Conservation (phyloP, 306 rosid genomes). For the Prunus kanzakura region DNA sequence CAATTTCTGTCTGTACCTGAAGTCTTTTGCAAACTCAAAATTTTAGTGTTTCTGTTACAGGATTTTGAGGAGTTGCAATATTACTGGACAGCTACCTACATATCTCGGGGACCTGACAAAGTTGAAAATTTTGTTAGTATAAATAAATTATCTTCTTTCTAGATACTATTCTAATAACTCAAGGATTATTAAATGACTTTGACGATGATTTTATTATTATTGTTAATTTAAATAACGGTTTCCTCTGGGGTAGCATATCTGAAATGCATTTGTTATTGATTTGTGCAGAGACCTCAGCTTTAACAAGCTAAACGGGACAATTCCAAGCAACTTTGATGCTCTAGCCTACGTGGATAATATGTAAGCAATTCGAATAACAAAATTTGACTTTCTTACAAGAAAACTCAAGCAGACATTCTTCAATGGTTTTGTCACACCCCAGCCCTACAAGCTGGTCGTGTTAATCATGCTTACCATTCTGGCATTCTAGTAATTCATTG, state of each 20-base stretch:
- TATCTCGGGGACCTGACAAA: slow-evolving; percentile 34
- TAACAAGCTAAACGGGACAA: slow-evolving; percentile 56
- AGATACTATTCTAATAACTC: neutral
- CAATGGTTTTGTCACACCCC: neutral
- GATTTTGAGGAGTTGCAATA: slow-evolving; percentile 67
- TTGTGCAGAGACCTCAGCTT: slow-evolving; percentile 77
- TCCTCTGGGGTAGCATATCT: too few species aligned
- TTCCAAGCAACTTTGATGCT: slow-evolving; percentile 38
- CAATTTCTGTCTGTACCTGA: neutral
- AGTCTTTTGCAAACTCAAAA: slow-evolving; percentile 5
- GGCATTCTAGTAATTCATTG: too few species aligned
- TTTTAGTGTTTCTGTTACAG: slow-evolving; percentile 31
- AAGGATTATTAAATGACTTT: neutral
- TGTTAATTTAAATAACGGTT: too few species aligned
- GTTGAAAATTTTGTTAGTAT: slow-evolving; percentile 50
- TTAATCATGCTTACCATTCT: neutral
- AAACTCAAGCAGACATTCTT: neutral
- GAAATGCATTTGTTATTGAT: neutral
- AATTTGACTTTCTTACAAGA: neutral
- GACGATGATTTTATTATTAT: neutral
- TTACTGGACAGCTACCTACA: slow-evolving; percentile 47
- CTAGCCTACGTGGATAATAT: slow-evolving; percentile 24
- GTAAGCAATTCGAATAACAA: slow-evolving; percentile 36
- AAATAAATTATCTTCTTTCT: neutral
- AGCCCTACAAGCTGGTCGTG: neutral